These are phyloP conservation scores for Tetrapisispora arboricola DNA, from an alignment of 805 yeast genomes.

Conservation along the genomic window DNA sequence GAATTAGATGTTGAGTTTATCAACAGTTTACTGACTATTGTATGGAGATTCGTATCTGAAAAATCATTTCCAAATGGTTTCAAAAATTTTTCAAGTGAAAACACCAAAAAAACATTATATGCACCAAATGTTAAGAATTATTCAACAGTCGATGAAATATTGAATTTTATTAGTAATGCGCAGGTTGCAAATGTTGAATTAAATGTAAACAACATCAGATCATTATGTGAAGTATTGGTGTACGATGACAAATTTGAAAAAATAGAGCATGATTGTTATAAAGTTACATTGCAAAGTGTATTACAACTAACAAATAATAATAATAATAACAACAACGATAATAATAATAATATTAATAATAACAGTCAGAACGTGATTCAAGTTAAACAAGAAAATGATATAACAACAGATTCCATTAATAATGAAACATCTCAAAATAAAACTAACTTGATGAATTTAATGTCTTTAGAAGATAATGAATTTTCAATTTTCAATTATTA, in stretches of 20 bases:
- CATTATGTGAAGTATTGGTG: constrained; percentile 78
- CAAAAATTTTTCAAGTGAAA: constrained; percentile 19
- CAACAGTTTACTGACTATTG: constrained; percentile 67
- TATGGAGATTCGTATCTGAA: constrained; percentile 78
- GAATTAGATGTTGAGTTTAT: constrained; percentile 92
- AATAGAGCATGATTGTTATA: constrained; percentile 51
- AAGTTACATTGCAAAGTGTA: constrained; percentile 77
- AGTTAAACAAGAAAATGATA: constrained; percentile 34
- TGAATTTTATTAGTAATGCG: constrained; percentile 58
- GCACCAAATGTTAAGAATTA: constrained; percentile 51
- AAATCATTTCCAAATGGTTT: constrained; percentile 70
- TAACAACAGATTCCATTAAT: constrained; percentile 29
- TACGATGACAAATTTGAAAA: constrained; percentile 79
- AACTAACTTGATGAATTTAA: background rate
- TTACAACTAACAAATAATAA: constrained; percentile 41
- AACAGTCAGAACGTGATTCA: constrained; percentile 12
- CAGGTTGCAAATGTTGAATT: constrained; percentile 79
- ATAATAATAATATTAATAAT: background rate
- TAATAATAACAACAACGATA: background rate
- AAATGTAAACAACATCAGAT: constrained; percentile 58
- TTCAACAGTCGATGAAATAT: constrained; percentile 64
- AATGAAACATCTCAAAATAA: constrained; percentile 25
- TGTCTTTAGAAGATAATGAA: constrained; percentile 19
- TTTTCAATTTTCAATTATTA: constrained; percentile 36
- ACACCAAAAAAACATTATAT: constrained; percentile 26